Evolutionary conservation across 345 rosid species (phyloP), one percentile per base, ranked within the genome.

Genomic region (Eucalyptus erythrocorys): DNA sequence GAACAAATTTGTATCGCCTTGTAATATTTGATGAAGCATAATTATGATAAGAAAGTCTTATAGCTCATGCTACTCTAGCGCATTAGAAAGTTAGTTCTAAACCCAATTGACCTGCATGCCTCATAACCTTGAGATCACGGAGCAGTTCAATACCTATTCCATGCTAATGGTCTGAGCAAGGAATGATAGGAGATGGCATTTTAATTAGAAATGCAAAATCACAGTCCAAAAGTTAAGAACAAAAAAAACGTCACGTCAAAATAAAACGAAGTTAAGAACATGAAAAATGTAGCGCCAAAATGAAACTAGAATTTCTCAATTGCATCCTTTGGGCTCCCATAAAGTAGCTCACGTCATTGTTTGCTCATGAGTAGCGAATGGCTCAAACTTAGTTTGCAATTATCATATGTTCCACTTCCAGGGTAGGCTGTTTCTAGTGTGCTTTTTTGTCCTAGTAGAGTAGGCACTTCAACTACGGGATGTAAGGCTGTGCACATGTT

Each of bases 21-120:
- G 24, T 51, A 51, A 51, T 51, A 51, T 51, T 51, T 51, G 55
- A 51, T 10, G 0, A 51, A 51, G 4, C 32, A 59, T 26, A 27
- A 59, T 59, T 11, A 59, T 27, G 66, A 59, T 59, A 59, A 59
- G 32, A 0, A 59, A 59, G 14, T 59, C 66, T 0, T 59, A 27
- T 26, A 26, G 0, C 8, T 12, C n/a, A 27, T 26, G 32, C n/a
- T 59, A 59, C 66, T 59, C 32, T 27, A 26, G 66, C 0, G 1
- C 7, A 27, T 59, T 27, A 3, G 30, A 55, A 22, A 55, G 61
- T 55, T 55, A 22, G 7, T 27, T 27, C 66, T 59, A 26, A 11
- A 59, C 66, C n/a, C 7, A 27, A 26, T 27, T 26, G n/a, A 59
- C 32, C 0, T 13, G 7, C 8, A 59, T 5, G 16, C 15, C 32